Base-by-base conservation (phyloP, 108 stramenopile species). In the Craspedostauros australis region DNA sequence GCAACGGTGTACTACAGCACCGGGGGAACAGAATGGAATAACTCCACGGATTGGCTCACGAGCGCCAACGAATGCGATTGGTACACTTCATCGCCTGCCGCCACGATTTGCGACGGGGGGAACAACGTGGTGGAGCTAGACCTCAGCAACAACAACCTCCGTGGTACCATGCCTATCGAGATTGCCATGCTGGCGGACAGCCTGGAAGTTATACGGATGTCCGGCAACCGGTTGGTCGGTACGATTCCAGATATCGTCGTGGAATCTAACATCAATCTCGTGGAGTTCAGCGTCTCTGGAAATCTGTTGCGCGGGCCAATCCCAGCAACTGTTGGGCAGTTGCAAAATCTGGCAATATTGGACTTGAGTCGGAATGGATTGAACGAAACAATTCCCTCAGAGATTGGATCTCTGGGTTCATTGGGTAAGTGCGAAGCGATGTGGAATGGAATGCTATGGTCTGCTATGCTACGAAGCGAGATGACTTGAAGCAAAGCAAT, bases 1-100 rank as follows among this genome's bases (percentile, higher is more conserved):
- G 58, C 75, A 22, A 74, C 73, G 9, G 36, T 84, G 11, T 84
- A 68, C 57, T 84, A 63, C 47, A 33, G 62, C 9, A 77, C 82
- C 7, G 56, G 53, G 34, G 82, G 82, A 15, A 47, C 61, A 7
- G 32, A 9, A 2, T 77, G 76, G 76, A 51, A 5, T 4, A 56
- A 46, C 42, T 62, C 63, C 28, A 27, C 45, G 23, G 28, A 28
- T 1, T 75, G 74, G 74, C 30, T 75, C 24, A 39, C 68, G 2
- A 54, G 30, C 7, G 39, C 24, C 1, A 55, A 69, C 49, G 74
- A 69, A 47, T 75, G 74, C 59, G 44, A 40, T 34, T 70, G 68
- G 68, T 61, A 34, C 44, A 49, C 55, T 12, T 52, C 52, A 29
- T 26, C 39, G 3, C 9, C 18, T 6, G 29, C 43, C 14, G 40